Base-by-base conservation (phyloP, 371 early-diverging fungal genomes). In the Lichtheimia ramosa region DNA sequence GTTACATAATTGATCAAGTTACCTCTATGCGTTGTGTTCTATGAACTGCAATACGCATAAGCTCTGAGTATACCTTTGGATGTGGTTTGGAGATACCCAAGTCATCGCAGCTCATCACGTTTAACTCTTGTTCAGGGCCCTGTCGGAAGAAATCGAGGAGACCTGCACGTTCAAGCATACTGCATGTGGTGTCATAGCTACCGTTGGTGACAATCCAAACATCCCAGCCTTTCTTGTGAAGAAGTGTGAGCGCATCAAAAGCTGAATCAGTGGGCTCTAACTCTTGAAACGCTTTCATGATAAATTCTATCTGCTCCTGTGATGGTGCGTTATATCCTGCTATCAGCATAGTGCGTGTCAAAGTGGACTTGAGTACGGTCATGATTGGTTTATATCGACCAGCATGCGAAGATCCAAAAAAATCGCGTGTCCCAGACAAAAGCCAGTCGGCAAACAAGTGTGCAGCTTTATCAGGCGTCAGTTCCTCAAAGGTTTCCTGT, bases 31-130 rank as follows among this genome's bases (percentile, higher is more conserved):
- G 49, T 43, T 70, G 70, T 23, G 72, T 74, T 27, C 61, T 48
- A 18, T 68, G 72, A 10, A 77, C 72, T 20, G 58, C 62, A 16
- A 63, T 10, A 42, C 78, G 63, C 78, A 77, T 77, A 21, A 71
- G 48, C 40, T 74, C 70, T 6, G 71, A 69, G 51, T 77, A 77
- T 8, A 77, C 74, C 54, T 69, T 74, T 0, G 78, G 74, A 62
- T 77, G 78, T 0, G 78, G 78, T 58, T 70, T 74, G 10, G 78
- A 69, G 3, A 74, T 18, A 10, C 51, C 18, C 34, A 77, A 40
- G 14, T 74, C 69, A 56, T 77, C 78, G 50, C 78, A 77, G 25
- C 72, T 61, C 16, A 66, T 27, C 0, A 70, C 63, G 23, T 60
- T 61, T 14, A 55, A 25, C 43, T 54, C 41, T 15, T 48, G 25